These are phyloP conservation scores for Nannizzia gypsea DNA, from an alignment of 2,329 filamentous ascomycete species.

Conservation along the genomic window DNA sequence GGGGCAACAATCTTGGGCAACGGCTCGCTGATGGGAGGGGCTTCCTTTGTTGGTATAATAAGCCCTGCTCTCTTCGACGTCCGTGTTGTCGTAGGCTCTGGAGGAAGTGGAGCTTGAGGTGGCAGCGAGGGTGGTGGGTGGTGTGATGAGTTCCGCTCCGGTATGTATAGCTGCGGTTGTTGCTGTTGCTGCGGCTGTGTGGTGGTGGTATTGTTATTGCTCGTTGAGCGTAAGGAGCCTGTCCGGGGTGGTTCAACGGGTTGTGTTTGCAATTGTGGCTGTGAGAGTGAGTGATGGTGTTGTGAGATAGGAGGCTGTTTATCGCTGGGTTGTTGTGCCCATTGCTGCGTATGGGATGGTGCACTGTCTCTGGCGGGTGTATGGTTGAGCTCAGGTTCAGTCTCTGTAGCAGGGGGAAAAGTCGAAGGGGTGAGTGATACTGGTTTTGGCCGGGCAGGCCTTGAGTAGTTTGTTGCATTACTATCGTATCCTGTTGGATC, in stretches of 20 bases:
- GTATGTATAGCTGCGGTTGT: slow-evolving; percentile 27
- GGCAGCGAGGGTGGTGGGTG: slow-evolving; percentile 38
- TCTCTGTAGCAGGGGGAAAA: slow-evolving; percentile 9
- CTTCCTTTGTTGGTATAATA: slow-evolving; percentile 27
- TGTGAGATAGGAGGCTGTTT: slow-evolving; percentile 13
- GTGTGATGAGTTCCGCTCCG: slow-evolving; percentile 43
- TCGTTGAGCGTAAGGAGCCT: neutral
- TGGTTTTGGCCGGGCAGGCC: slow-evolving; percentile 17
- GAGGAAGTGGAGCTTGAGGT: slow-evolving; percentile 26
- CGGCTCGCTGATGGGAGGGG: slow-evolving; percentile 49
- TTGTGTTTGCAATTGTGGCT: slow-evolving; percentile 12
- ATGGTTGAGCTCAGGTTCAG: slow-evolving; percentile 7
- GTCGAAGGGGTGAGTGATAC: slow-evolving; percentile 15
- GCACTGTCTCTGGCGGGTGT: slow-evolving; percentile 22
- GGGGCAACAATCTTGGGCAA: slow-evolving; percentile 29
- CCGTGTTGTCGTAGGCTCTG: slow-evolving; percentile 18
- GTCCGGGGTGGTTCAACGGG: neutral
- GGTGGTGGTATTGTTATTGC: neutral
- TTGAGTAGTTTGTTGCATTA: slow-evolving; percentile 38
- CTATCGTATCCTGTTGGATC: slow-evolving; percentile 23
- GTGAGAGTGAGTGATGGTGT: slow-evolving; percentile 10
- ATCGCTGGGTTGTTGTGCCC: slow-evolving; percentile 46
- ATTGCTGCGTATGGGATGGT: slow-evolving; percentile 35
- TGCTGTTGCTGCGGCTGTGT: too few relatives aligned
- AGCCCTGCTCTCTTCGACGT: slow-evolving; percentile 26